Evolutionary conservation across 108 stramenopile species (phyloP).

Genomic region (Fistulifera solaris): DNA sequence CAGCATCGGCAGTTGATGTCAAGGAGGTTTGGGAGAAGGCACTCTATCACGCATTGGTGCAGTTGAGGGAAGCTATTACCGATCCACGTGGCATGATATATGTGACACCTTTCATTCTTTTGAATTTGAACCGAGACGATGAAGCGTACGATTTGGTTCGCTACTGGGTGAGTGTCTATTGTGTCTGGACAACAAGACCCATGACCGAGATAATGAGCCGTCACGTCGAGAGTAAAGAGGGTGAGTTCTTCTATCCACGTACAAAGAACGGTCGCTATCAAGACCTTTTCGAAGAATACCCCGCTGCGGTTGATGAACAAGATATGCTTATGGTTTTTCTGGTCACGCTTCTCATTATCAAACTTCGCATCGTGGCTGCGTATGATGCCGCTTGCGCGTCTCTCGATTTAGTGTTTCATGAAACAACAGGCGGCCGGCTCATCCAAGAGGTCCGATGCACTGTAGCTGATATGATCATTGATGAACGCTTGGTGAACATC

Average conservation of each 20-base stretch:
- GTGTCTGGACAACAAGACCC: too few species aligned
- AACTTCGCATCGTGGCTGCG: not conserved
- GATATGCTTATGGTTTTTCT: not conserved
- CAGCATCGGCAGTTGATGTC: too few species aligned
- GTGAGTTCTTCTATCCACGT: not conserved
- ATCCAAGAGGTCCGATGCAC: not conserved
- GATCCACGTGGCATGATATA: not conserved
- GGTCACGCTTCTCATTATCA: not conserved
- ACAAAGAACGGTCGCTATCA: not conserved
- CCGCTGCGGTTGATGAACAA: too few species aligned
- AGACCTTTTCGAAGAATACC: too few species aligned
- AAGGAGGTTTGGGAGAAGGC: too few species aligned
- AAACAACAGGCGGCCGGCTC: not conserved
- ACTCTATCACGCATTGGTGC: not conserved
- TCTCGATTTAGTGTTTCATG: not conserved
- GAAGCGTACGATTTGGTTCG: not conserved
- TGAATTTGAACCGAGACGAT: not conserved
- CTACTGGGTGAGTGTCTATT: not conserved
- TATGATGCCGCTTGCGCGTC: not conserved
- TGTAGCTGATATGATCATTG: too few species aligned
- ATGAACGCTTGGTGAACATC: too few species aligned
- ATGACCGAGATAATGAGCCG: too few species aligned
- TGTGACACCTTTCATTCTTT: not conserved
- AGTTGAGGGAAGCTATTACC: not conserved
- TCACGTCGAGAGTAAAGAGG: not conserved